Percentiles rank a stretch among this genome's conserved stretches.
Conservation (phyloP, 1,284 basidiomycete species). For the Ganoderma leucocontextum region DNA sequence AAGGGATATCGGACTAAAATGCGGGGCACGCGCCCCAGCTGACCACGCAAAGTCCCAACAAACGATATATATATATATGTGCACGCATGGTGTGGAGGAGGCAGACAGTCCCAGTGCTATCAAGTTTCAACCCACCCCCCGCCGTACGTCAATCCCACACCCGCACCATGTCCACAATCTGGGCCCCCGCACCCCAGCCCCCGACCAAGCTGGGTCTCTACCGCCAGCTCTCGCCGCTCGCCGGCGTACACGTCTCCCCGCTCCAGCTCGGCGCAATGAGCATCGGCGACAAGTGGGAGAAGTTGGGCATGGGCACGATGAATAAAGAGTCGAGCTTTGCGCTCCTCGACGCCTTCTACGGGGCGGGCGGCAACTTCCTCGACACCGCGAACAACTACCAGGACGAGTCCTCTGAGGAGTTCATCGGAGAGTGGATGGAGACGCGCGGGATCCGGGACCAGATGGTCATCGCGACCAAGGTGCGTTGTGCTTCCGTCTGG, state of each 20-base stretch:
- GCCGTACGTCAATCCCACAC: not conserved
- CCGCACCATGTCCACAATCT: slow-evolving; percentile 26
- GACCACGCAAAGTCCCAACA: not conserved
- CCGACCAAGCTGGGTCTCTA: slow-evolving; percentile 33
- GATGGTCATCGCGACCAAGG: slow-evolving; percentile 54
- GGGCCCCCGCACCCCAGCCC: slow-evolving; percentile 23
- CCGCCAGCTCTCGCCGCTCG: slow-evolving; percentile 34
- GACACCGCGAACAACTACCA: slow-evolving; percentile 45
- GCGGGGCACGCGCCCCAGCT: not conserved
- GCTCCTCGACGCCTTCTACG: slow-evolving; percentile 46
- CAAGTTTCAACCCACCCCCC: not conserved
- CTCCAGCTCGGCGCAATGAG: slow-evolving; percentile 61
- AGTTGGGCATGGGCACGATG: slow-evolving; percentile 50
- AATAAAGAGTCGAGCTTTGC: slow-evolving; percentile 44
- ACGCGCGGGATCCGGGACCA: slow-evolving; percentile 50
- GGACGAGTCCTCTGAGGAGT: slow-evolving; percentile 43
- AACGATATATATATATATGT: not conserved
- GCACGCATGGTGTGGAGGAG: not conserved
- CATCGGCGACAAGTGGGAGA: slow-evolving; percentile 56
- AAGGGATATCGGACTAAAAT: not conserved
- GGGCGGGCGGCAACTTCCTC: slow-evolving; percentile 45
- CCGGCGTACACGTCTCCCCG: slow-evolving; percentile 52
- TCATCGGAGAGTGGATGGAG: slow-evolving; percentile 56
- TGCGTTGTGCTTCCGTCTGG: slow-evolving; percentile 9
- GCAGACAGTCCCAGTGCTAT: not conserved